These are phyloP conservation scores for Sporothrix schenckii DNA, from an alignment of 2,329 filamentous ascomycete species.

Conservation along the genomic window DNA sequence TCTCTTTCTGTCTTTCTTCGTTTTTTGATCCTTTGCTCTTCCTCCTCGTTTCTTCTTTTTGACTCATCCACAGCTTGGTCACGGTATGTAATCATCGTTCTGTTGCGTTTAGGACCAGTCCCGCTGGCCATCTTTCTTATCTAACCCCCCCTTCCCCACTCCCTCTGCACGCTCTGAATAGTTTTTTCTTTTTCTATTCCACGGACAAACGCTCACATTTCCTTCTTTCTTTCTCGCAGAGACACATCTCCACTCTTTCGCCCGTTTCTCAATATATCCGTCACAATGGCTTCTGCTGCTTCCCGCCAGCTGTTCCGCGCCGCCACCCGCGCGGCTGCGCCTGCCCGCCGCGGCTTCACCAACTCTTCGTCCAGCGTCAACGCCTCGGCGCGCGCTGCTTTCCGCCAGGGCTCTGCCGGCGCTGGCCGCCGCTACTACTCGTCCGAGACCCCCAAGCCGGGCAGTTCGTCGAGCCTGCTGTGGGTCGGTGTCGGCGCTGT, in stretches of 20 bases:
- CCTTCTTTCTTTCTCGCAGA: constrained; percentile 4
- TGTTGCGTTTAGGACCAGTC: background rate
- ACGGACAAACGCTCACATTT: constrained; percentile 18
- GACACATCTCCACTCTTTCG: background rate
- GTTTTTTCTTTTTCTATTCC: background rate
- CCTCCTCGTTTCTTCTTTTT: background rate
- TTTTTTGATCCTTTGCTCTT: background rate
- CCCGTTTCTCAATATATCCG: background rate
- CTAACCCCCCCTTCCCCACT: background rate
- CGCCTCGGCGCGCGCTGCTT: constrained; percentile 64
- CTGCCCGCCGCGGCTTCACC: constrained; percentile 33
- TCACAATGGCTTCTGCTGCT: constrained; percentile 50
- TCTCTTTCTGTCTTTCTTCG: background rate
- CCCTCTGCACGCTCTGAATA: background rate
- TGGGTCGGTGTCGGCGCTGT: constrained; percentile 63
- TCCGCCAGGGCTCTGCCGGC: constrained; percentile 62
- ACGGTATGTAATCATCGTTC: constrained; percentile 14
- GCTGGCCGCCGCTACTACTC: constrained; percentile 76
- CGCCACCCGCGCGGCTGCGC: constrained; percentile 57
- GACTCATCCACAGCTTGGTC: background rate
- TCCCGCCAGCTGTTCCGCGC: constrained; percentile 60
- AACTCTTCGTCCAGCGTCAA: constrained; percentile 60
- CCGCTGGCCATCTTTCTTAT: constrained; percentile 13
- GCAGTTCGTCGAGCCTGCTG: constrained; percentile 49
- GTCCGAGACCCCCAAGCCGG: constrained; percentile 62